Percentiles rank a stretch among this genome's conserved stretches.
Evolutionary conservation across 2,329 filamentous ascomycete genomes (phyloP).

Genomic region (Fusarium coffeatum): DNA sequence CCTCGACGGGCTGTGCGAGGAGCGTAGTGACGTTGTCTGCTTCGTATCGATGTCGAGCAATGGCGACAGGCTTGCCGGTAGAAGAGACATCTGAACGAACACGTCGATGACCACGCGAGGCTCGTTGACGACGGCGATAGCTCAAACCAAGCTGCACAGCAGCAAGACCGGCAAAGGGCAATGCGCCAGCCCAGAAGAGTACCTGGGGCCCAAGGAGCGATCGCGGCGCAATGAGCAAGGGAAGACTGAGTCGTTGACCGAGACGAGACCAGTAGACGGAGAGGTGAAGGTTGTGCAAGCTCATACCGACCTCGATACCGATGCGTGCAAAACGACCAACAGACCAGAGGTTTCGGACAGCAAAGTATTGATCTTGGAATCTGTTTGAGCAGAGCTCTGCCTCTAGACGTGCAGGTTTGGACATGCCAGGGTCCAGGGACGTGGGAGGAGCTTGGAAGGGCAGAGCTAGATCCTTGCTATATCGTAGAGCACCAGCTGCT

Average conservation of each 20-base stretch:
- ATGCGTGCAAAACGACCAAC: conserved; percentile 56
- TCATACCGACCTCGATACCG: conserved; percentile 59
- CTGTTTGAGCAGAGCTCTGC: conserved; percentile 56
- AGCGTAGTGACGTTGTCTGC: conserved; percentile 60
- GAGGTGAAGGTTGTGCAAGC: conserved; percentile 56
- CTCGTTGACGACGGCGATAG: conserved; percentile 25
- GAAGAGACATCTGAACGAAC: conserved; percentile 14
- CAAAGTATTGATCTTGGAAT: conserved; percentile 53
- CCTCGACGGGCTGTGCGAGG: conserved; percentile 55
- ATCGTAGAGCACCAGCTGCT: conserved; percentile 52
- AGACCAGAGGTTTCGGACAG: conserved; percentile 58
- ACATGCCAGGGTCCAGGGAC: conserved; percentile 16
- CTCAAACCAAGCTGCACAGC: conserved; percentile 50
- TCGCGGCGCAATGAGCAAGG: conserved; percentile 54
- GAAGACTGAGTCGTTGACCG: conserved; percentile 58
- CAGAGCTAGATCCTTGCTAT: conserved; percentile 49
- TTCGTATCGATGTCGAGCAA: conserved; percentile 55
- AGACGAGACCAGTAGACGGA: conserved; percentile 62
- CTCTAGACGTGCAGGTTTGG: conserved; percentile 53
- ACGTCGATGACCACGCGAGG: conserved; percentile 14
- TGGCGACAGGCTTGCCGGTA: conserved; percentile 38
- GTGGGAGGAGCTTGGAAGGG: conserved; percentile 39
- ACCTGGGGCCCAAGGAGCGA: conserved; percentile 45
- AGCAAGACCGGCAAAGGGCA: conserved; percentile 56
- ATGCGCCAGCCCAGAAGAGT: conserved; percentile 54